Evolutionary conservation across 31 red algal genomes (phyloP), one percentile per base, ranked within the genome.

Genomic region (Asparagopsis taxiformis): DNA sequence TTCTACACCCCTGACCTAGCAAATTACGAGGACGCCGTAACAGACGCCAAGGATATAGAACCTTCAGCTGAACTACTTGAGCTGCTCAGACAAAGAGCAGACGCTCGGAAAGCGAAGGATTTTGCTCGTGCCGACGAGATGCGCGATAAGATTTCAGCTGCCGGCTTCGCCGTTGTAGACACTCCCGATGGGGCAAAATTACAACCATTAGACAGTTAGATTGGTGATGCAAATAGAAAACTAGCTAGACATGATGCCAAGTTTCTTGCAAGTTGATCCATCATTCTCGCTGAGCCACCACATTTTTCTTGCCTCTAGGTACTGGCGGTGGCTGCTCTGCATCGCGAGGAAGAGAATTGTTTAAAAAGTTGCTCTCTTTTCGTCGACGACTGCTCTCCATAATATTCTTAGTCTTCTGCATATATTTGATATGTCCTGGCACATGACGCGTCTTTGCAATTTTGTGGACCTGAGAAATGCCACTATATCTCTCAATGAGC

Each of bases 381-480:
- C 94, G 74, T 31, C 59, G 51, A 29, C 59, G 51, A 58, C 77
- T 93, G 68, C 77, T 65, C 38, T 77, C 72, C 44, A 98, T 98
- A 32, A 73, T 79, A 0, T 44, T 38, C 54, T 89, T 88, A 28
- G 78, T 80, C 6, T 31, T 28, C 21, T 89, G 65, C 65, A 85
- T 62, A 1, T 63, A 66, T 33, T 78, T 59, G 23, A 98, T 80
- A 41, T 81, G 79, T 16, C 61, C 64, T 17, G 94, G 94, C 2
- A 93, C 32, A 41, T 93, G 82, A 28, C 89, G 75, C 31, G 89
- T 85, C 82, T 86, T 92, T 16, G 89, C 80, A 44, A 98, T 93
- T 44, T 73, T 76, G 2, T 89, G 75, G 2, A 98, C 94, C 23
- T 91, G 56, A 9, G 88, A 59, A 15, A 98, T 10, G 17, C 53